Base-by-base conservation (phyloP, 2,329 filamentous ascomycete species). In the Zalaria sp. region DNA sequence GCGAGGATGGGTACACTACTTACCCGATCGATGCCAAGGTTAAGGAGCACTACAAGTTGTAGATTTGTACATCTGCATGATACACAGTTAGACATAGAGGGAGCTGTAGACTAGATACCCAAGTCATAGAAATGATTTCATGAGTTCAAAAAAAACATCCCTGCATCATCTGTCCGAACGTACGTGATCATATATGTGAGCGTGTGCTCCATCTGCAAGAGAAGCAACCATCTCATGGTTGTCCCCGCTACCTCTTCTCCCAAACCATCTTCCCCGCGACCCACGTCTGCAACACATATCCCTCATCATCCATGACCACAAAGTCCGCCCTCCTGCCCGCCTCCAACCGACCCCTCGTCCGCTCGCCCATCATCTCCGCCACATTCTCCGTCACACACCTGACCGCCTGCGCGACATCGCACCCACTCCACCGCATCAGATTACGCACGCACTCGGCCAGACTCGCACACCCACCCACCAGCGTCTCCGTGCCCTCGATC, bases 401-500 rank as follows among this genome's bases (percentile, higher is more conserved):
- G 39, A 71, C 67, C 3, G 67, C 69, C 50, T 68, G 61, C 2
- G 68, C 64, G 37, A 72, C 53, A 18, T 53, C 56, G 48, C 66
- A 69, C 4, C 65, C 67, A 46, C 51, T 62, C 64, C 66, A 71
- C 39, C 51, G 44, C 53, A 66, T 61, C 43, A 69, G 45, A 47
- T 71, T 73, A 38, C 64, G 56, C 9, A 75, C 63, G 44, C 68
- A 69, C 43, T 72, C 60, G 42, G 71, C 64, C 42, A 76, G 49
- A 3, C 61, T 59, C 28, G 69, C 68, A 47, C 69, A 72, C 1
- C 69, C 69, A 0, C 71, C 72, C 26, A 74, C 67, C 41, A 75
- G 51, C 6, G 71, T 75, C 7, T 73, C 63, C 0, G 69, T 73
- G 2, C 66, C 67, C 9, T 66, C 63, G 36, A 73, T 72, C 0